Evolutionary conservation across 345 rosid species (phyloP).

Genomic region (Eucalyptus decipiens): DNA sequence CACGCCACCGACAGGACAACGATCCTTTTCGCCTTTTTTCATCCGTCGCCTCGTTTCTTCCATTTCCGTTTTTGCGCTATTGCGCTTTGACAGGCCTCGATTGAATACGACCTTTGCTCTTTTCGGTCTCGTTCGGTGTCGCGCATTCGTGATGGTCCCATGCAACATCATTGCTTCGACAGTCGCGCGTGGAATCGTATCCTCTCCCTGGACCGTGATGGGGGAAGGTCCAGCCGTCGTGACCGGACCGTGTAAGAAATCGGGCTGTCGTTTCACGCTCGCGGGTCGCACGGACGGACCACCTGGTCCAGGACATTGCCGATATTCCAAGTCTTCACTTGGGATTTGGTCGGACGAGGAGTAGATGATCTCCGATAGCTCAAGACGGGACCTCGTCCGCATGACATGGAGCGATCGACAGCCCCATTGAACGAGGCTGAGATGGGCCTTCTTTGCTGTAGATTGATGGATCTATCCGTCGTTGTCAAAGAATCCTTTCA

Average conservation of each 20-base stretch:
- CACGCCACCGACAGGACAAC: not conserved
- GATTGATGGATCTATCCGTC: not conserved
- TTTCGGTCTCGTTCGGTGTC: not conserved
- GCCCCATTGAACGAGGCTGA: not conserved
- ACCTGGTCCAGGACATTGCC: not conserved
- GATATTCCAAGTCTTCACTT: not conserved
- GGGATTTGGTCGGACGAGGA: not conserved
- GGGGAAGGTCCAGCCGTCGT: too few species aligned
- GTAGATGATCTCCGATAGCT: not conserved
- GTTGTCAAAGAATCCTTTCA: not conserved
- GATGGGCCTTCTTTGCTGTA: not conserved
- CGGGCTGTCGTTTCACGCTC: not conserved
- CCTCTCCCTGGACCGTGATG: not conserved
- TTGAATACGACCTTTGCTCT: not conserved
- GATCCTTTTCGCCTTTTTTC: not conserved
- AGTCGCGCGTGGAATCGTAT: not conserved
- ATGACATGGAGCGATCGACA: not conserved
- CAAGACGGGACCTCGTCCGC: not conserved
- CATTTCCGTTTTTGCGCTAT: not conserved
- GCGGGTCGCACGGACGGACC: not conserved
- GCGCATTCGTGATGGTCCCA: not conserved
- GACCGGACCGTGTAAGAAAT: not conserved
- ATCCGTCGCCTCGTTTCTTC: not conserved
- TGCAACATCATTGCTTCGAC: not conserved
- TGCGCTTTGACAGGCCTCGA: not conserved